Evolutionary conservation across 192 early-diverging fungal genomes (phyloP).

Genomic region (Rhizoclosmatium globosum): DNA sequence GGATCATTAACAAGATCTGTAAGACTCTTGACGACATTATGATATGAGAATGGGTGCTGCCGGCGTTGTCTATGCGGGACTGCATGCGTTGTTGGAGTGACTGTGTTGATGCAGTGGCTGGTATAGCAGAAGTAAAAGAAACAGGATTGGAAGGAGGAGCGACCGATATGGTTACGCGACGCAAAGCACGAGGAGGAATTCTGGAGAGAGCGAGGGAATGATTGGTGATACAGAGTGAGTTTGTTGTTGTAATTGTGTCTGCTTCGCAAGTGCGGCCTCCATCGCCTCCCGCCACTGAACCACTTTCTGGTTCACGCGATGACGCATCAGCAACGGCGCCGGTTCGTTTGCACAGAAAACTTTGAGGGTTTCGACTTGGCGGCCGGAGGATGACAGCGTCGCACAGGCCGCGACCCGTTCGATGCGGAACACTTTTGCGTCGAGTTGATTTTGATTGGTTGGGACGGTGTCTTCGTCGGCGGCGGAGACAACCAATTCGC

Average conservation of each 20-base stretch:
- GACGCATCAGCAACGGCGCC: constrained; percentile 7
- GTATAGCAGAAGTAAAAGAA: not conserved
- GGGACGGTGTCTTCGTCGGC: too few relatives aligned
- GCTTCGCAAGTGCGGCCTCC: not conserved
- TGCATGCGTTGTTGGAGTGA: not conserved
- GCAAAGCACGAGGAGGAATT: not conserved
- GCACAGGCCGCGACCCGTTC: too few relatives aligned
- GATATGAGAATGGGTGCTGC: not conserved
- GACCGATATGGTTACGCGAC: not conserved
- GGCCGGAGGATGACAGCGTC: too few relatives aligned
- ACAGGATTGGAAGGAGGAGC: not conserved
- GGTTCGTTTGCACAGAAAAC: too few relatives aligned
- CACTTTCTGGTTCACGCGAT: constrained; percentile 18
- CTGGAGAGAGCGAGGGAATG: not conserved
- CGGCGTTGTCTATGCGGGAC: not conserved
- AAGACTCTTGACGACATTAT: not conserved
- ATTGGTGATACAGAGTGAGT: not conserved
- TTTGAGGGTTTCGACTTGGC: too few relatives aligned
- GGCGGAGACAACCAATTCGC: too few relatives aligned
- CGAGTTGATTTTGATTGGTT: too few relatives aligned
- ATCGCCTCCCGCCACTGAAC: constrained; percentile 5
- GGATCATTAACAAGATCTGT: not conserved
- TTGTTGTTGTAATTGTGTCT: not conserved
- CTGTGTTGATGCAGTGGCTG: constrained; percentile 1
- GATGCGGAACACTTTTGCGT: too few relatives aligned